A percentile compares a stretch with the other conserved stretches of the same genome.
phyloP scores from a whole-genome alignment of 148 eudicot species.

The Vaccinium vitisidaea region DNA sequence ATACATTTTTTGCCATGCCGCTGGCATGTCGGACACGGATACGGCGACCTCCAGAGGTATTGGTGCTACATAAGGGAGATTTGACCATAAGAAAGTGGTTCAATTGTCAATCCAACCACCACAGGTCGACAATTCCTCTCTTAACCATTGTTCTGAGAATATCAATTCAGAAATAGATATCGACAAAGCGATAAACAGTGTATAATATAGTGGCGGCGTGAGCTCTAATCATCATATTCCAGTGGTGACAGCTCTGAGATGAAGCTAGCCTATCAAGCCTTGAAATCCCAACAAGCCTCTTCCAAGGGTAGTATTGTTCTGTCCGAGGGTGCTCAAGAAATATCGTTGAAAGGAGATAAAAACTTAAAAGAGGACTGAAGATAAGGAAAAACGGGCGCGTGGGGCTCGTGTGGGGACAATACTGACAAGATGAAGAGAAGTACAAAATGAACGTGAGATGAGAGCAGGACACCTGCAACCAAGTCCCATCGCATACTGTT shows the following conservation, averaged over 20 bases:
- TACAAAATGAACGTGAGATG: neutral
- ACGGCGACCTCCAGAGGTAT: too few relatives aligned
- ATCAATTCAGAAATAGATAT: neutral
- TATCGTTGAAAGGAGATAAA: neutral
- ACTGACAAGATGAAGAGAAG: neutral
- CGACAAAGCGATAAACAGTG: neutral
- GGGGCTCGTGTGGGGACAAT: neutral
- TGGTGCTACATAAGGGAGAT: neutral
- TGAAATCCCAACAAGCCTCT: neutral
- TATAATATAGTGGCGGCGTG: neutral
- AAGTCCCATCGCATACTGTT: neutral
- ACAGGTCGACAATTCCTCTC: neutral
- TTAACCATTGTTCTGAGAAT: neutral
- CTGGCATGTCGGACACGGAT: too few relatives aligned
- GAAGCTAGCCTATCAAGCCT: neutral
- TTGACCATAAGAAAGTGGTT: neutral
- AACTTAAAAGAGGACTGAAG: neutral
- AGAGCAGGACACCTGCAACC: neutral
- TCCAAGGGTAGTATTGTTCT: neutral
- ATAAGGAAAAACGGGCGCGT: neutral
- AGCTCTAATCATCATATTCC: neutral
- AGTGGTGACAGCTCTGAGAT: neutral
- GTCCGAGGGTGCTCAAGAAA: neutral
- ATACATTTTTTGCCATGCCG: too few relatives aligned
- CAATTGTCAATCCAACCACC: neutral